These are phyloP conservation scores for Arxiozyma heterogenica DNA, from an alignment of 1,139 yeast species.

Conservation along the genomic window DNA sequence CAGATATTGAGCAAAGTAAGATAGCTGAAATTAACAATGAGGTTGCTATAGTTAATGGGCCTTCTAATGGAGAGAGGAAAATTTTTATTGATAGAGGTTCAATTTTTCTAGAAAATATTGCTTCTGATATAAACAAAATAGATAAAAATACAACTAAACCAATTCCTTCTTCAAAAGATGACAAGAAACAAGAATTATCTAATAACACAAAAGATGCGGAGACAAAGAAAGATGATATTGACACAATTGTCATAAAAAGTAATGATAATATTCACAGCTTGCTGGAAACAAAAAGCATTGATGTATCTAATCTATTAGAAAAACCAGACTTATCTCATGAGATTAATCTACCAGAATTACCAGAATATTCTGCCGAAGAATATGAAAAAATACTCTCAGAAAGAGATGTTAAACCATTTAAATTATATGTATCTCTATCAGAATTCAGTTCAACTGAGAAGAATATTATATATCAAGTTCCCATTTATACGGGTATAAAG, in stretches of 20 bases:
- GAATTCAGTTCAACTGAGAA: slow-evolving; percentile 48
- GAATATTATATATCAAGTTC: slow-evolving; percentile 46
- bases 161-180: neutral
- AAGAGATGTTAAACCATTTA: slow-evolving; percentile 39
- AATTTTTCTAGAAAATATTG: neutral
- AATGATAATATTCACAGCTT: slow-evolving; percentile 5
- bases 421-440: slow-evolving; percentile 42
- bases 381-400: slow-evolving; percentile 6
- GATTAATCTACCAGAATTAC: slow-evolving; percentile 25
- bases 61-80: neutral
- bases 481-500: slow-evolving; percentile 41
- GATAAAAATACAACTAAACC: neutral
- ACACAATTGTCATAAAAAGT: neutral
- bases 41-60: neutral
- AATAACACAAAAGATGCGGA: neutral
- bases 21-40: neutral
- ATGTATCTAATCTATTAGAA: slow-evolving; percentile 29
- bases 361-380: slow-evolving; percentile 28
- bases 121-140: neutral
- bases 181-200: neutral
- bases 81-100: neutral
- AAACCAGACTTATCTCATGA: slow-evolving; percentile 32
- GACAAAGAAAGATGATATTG: neutral
- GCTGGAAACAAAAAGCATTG: slow-evolving; percentile 17
- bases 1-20: neutral